A percentile compares a stretch with the other conserved stretches of the same genome.
Evolutionary conservation across 2,329 filamentous ascomycete species (phyloP).

Genomic region (Aspergillus sp.): DNA sequence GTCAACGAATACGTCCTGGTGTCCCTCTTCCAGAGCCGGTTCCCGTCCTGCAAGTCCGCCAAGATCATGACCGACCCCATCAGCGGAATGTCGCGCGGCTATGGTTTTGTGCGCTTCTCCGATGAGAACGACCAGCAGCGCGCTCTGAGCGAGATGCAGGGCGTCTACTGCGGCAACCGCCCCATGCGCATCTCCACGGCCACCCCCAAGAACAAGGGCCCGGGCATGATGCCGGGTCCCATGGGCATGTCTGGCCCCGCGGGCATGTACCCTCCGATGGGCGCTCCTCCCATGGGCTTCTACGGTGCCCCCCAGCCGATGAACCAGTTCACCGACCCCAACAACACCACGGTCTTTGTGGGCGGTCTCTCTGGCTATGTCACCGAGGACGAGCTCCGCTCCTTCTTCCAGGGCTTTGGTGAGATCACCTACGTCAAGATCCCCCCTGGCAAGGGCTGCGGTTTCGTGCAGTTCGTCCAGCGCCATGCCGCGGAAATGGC

Average conservation of each 20-base stretch:
- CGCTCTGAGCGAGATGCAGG: constrained; percentile 95
- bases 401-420: constrained; percentile 98
- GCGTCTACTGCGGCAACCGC: constrained; percentile 95
- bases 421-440: constrained; percentile 99
- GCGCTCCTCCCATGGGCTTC: constrained; percentile 58
- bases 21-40: constrained; percentile 91
- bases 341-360: constrained; percentile 99
- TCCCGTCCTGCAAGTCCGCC: constrained; percentile 94
- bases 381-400: constrained; percentile 97
- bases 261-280: constrained; percentile 60
- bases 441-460: constrained; percentile 95
- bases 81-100: constrained; percentile 92
- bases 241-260: constrained; percentile 46
- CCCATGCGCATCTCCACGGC: constrained; percentile 98
- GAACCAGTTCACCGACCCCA: constrained; percentile 99
- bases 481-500: constrained; percentile 98
- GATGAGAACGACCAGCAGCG: constrained; percentile 94
- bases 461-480: constrained; percentile 98
- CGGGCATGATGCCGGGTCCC: constrained; percentile 44
- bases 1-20: constrained; percentile 98
- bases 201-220: constrained; percentile 80
- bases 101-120: constrained; percentile 95
- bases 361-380: constrained; percentile 95
- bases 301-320: constrained; percentile 64
- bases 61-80: constrained; percentile 99